Evolutionary conservation across 345 rosid species (phyloP).

Genomic region (Hibiscus trionum): DNA sequence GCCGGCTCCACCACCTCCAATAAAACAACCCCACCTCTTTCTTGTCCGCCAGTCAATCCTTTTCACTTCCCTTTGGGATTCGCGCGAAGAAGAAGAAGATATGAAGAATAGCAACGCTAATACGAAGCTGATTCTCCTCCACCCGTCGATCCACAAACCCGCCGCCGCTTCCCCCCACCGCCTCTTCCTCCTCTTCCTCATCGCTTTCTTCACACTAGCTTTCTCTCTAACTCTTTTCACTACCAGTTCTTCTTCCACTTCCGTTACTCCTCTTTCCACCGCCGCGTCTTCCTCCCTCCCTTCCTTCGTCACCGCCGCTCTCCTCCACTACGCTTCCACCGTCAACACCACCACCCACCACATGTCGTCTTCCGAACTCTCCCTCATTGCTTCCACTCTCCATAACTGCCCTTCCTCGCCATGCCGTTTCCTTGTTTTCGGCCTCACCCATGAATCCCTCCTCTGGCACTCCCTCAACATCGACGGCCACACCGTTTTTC

Average conservation of each 20-base stretch:
- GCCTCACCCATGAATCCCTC: slow-evolving; percentile 75
- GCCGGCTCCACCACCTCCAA: not conserved
- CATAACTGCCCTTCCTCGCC: slow-evolving; percentile 30
- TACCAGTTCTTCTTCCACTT: slow-evolving; percentile 20
- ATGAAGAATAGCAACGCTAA: slow-evolving; percentile 46
- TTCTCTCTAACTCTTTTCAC: slow-evolving; percentile 64
- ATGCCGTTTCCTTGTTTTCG: slow-evolving; percentile 70
- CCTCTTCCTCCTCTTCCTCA: slow-evolving; percentile 48
- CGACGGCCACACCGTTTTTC: slow-evolving; percentile 63
- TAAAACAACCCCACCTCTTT: not conserved
- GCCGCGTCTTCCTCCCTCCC: slow-evolving; percentile 30
- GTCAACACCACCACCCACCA: slow-evolving; percentile 40
- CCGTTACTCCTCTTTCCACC: slow-evolving; percentile 25
- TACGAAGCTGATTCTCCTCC: slow-evolving; percentile 71
- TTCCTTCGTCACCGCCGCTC: slow-evolving; percentile 44
- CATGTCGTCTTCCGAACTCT: slow-evolving; percentile 67
- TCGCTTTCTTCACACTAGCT: slow-evolving; percentile 57
- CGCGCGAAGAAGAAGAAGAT: slow-evolving; percentile 6
- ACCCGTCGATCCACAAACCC: slow-evolving; percentile 55
- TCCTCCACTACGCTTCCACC: slow-evolving; percentile 62
- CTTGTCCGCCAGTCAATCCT: not conserved
- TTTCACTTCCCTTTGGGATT: not conserved
- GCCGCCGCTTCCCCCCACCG: slow-evolving; percentile 22
- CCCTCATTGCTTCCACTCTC: slow-evolving; percentile 43
- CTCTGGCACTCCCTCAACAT: slow-evolving; percentile 71